A percentile compares a stretch with the other conserved stretches of the same genome.
These are phyloP conservation scores for Microbotryum lychnidis-dioicae DNA, from an alignment of 1,284 basidiomycete genomes.

Conservation along the genomic window DNA sequence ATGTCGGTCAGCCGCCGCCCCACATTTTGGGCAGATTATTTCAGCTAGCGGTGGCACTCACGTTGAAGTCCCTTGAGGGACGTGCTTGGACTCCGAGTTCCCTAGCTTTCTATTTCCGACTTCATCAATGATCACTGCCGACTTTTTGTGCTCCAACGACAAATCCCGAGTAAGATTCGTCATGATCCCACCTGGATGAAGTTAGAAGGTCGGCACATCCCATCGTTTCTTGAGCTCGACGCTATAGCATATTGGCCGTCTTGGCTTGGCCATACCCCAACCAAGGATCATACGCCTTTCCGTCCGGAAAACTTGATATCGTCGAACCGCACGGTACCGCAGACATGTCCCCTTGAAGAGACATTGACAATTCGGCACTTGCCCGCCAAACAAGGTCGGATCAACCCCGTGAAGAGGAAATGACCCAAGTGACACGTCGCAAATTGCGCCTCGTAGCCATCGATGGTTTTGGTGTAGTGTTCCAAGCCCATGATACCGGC, in stretches of 20 bases:
- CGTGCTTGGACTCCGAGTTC: neutral
- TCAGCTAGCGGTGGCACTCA: neutral
- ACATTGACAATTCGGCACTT: conserved; percentile 20
- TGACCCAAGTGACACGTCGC: conserved; percentile 35
- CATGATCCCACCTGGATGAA: conserved; percentile 11
- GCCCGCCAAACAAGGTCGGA: conserved; percentile 6
- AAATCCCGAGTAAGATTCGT: conserved; percentile 1
- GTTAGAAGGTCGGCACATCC: conserved; percentile 1
- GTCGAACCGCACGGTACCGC: conserved; percentile 7
- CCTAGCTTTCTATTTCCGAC: neutral
- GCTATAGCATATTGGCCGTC: conserved; percentile 22
- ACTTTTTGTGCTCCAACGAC: neutral
- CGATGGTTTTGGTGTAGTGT: conserved; percentile 18
- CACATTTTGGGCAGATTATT: neutral
- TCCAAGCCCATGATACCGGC: conserved; percentile 33
- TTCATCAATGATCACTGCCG: neutral
- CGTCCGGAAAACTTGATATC: conserved; percentile 12
- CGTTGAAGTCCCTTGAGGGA: conserved; percentile 7
- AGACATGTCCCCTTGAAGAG: conserved; percentile 9
- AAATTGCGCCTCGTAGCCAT: conserved; percentile 36
- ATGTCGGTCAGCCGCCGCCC: neutral
- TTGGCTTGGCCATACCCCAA: conserved; percentile 18
- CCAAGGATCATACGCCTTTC: conserved; percentile 8
- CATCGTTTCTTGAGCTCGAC: neutral
- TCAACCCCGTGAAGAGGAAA: conserved; percentile 32